Conservation (phyloP, 2,329 filamentous ascomycete species). For the Fusarium musae region DNA sequence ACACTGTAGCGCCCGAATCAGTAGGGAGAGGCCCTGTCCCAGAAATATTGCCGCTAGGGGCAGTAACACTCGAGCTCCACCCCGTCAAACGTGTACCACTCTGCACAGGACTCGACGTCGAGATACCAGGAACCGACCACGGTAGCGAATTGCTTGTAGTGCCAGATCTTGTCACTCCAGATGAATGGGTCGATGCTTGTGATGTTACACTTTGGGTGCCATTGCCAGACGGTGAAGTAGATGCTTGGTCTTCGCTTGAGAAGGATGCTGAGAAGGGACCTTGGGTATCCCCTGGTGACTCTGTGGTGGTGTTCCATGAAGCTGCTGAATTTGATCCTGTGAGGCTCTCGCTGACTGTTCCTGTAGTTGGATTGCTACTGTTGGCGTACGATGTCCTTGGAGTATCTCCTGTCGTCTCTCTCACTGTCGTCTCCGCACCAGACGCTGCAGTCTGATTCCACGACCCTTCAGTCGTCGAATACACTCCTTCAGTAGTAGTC, state of each 20-base stretch:
- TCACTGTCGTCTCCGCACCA: neutral
- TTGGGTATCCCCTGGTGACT: neutral
- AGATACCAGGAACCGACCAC: slow-evolving; percentile 21
- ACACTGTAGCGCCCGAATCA: neutral
- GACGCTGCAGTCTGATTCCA: slow-evolving; percentile 1
- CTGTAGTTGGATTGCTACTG: neutral
- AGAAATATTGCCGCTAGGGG: neutral
- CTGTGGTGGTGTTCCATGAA: slow-evolving; percentile 6
- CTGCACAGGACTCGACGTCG: slow-evolving; percentile 7
- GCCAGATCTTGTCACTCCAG: slow-evolving; percentile 7
- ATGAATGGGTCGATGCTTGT: neutral
- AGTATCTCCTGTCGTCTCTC: neutral
- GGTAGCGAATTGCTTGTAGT: slow-evolving; percentile 11
- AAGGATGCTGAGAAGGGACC: slow-evolving; percentile 1
- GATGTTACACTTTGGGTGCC: slow-evolving; percentile 5
- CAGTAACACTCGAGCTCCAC: slow-evolving; percentile 31
- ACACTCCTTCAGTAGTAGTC: neutral
- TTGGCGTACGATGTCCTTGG: neutral
- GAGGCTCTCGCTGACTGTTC: neutral
- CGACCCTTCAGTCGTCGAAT: neutral
- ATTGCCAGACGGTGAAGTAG: slow-evolving; percentile 1
- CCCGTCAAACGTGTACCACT: slow-evolving; percentile 24
- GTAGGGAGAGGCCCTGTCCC: slow-evolving; percentile 2
- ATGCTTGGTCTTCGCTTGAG: neutral
- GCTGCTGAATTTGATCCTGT: neutral